phyloP scores from a whole-genome alignment of 2,329 filamentous ascomycete genomes.

The Fusarium annulatum region DNA sequence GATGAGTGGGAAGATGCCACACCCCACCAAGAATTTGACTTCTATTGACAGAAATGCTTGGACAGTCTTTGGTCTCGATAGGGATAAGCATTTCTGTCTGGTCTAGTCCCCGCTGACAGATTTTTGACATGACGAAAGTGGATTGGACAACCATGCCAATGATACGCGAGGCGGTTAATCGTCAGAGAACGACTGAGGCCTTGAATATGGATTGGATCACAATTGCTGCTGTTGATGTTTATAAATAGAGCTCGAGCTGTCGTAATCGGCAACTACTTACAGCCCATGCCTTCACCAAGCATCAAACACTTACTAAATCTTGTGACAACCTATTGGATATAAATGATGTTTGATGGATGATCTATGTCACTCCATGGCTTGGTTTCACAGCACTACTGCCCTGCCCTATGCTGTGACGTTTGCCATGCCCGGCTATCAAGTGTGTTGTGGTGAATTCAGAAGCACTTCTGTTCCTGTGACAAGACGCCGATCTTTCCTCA shows the following conservation, averaged over 20 bases:
- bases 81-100: slow-evolving; percentile 2
- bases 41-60: slow-evolving; percentile 31
- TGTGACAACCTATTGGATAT: not conserved
- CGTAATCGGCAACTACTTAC: not conserved
- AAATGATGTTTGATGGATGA: not conserved
- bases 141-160: slow-evolving; percentile 17
- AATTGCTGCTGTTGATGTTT: not conserved
- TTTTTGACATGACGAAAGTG: slow-evolving; percentile 44
- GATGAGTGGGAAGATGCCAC: slow-evolving; percentile 34
- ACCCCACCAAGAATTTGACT: slow-evolving; percentile 38
- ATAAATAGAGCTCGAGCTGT: not conserved
- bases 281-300: not conserved
- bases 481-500: slow-evolving; percentile 6
- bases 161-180: slow-evolving; percentile 16
- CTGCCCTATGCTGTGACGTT: not conserved
- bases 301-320: not conserved
- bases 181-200: not conserved
- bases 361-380: not conserved
- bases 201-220: not conserved
- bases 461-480: not conserved
- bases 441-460: not conserved
- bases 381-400: not conserved
- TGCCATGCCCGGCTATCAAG: not conserved
- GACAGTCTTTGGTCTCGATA: not conserved
- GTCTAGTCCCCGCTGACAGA: slow-evolving; percentile 33